These are phyloP conservation scores for Geotrichum candidum DNA, from an alignment of 1,139 yeast species.

Conservation along the genomic window DNA sequence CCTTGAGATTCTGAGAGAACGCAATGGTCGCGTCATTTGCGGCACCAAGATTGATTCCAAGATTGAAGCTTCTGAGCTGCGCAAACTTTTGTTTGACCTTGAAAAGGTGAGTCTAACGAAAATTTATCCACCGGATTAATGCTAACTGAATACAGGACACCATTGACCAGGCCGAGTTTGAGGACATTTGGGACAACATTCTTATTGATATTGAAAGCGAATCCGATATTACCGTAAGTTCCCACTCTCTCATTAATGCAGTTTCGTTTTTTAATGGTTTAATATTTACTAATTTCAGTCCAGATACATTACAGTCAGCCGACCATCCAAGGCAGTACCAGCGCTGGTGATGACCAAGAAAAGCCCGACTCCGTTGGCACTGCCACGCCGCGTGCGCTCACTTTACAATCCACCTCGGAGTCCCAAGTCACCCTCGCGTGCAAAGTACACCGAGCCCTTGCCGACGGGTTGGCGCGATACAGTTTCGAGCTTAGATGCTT, in stretches of 20 bases:
- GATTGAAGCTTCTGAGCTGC: slow-evolving; percentile 27
- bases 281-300: slow-evolving; percentile 6
- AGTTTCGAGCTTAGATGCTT: slow-evolving; percentile 8
- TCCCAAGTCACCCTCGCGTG: slow-evolving; percentile 33
- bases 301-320: slow-evolving; percentile 9
- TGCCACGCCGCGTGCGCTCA: slow-evolving; percentile 23
- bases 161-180: slow-evolving; percentile 64
- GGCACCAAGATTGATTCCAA: slow-evolving; percentile 44
- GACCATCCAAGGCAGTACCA: slow-evolving; percentile 15
- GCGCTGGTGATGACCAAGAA: neutral
- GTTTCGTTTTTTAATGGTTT: neutral
- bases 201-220: slow-evolving; percentile 58
- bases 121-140: neutral
- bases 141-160: slow-evolving; percentile 24
- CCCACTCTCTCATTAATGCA: slow-evolving; percentile 25
- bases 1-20: slow-evolving; percentile 57
- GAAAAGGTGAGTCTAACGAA: slow-evolving; percentile 23
- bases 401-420: slow-evolving; percentile 33
- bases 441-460: slow-evolving; percentile 16
- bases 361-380: neutral
- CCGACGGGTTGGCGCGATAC: slow-evolving; percentile 11
- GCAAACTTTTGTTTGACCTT: slow-evolving; percentile 23
- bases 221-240: slow-evolving; percentile 82
- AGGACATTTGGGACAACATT: slow-evolving; percentile 72
- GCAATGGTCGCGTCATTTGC: slow-evolving; percentile 64